Base-by-base conservation (phyloP, 805 yeast genomes). In the Candida glaebosa region DNA sequence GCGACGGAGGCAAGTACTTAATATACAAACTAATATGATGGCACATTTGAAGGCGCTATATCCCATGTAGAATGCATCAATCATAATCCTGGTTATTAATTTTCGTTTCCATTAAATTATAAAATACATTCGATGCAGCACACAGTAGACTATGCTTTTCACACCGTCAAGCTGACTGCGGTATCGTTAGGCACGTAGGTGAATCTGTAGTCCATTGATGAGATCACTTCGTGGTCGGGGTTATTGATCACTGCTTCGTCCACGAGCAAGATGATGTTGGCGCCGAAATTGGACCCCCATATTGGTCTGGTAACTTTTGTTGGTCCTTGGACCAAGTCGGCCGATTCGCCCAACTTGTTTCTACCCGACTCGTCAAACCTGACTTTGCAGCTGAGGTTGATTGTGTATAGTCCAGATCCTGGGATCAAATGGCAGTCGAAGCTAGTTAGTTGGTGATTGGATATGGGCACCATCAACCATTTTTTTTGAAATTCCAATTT, bases 311-410 rank as follows among this genome's bases (percentile, higher is more conserved):
- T 51, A 4, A 58, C 42, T 10, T 39, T 30, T 19, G 44, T 33
- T 19, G 46, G 43, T 6, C 55, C 48, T 39, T 43, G 44, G 18
- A 73, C 56, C 43, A 82, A 58, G 35, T 81, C 81, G 0, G 88
- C 76, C 16, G 78, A 71, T 41, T 81, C 84, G 2, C 89, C 89
- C 19, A 76, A 52, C 54, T 81, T 75, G 45, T 80, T 82, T 45
- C 67, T 73, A 0, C 93, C 93, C 40, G 82, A 75, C 53, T 86
- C 93, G 58, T 86, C 93, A 51, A 84, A 85, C 45, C 81, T 69
- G 9, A 84, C 85, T 57, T 82, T 85, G 2, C 75, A 67, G n/a
- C 76, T 66, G 12, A 78, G 61, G 42, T 72, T 73, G 20, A 81
- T 68, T 5, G 82, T 68, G 30, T 70, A 57, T 1, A 75, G 67